Evolutionary conservation across 192 early-diverging fungal species (phyloP), one percentile per base, ranked within the genome.

Genomic region (Backusella tuberculispora): DNA sequence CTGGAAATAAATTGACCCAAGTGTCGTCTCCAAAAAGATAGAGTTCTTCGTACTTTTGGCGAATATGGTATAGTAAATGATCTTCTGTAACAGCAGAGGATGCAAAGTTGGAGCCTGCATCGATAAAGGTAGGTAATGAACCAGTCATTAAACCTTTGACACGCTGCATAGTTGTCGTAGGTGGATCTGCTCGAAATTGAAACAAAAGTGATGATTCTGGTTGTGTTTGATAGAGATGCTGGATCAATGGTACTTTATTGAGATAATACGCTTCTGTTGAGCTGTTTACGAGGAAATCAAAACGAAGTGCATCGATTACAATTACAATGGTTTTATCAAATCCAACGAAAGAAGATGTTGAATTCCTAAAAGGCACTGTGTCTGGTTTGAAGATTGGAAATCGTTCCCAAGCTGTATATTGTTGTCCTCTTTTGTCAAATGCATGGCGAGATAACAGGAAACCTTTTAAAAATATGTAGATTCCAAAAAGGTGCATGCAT

Each of bases 11-110:
- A 69, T 85, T 84, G n/a, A 83, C 85, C 98, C 98, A 99, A 4
- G 97, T 99, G 73, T 99, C 97, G 78, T 99, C 97, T 19, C 97
- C 97, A 84, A 96, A 89, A 60, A 96, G 95, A 13, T 91, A 84
- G n/a, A 92, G 76, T n/a, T 79, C 68, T 42, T 77, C 74, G 40
- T 81, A 79, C n/a, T 66, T 45, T 14, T 50, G 17, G 8, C 13
- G 24, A 4, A 79, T 21, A 15, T 90, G 85, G 41, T 78, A 74
- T n/a, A 95, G 80, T 78, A 91, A 84, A 76, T 92, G 91, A 80
- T 95, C 94, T 76, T 95, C 93, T 41, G 82, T 81, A 24, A 95
- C 88, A 1, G 88, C 86, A 1, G 89, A 87, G 15, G 90, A 90
- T 0, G 90, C 91, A 87, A 95, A 95, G 76, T 93, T 95, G 63